Conservation (phyloP, 1,284 basidiomycete genomes). For the Sutorius eximius region DNA sequence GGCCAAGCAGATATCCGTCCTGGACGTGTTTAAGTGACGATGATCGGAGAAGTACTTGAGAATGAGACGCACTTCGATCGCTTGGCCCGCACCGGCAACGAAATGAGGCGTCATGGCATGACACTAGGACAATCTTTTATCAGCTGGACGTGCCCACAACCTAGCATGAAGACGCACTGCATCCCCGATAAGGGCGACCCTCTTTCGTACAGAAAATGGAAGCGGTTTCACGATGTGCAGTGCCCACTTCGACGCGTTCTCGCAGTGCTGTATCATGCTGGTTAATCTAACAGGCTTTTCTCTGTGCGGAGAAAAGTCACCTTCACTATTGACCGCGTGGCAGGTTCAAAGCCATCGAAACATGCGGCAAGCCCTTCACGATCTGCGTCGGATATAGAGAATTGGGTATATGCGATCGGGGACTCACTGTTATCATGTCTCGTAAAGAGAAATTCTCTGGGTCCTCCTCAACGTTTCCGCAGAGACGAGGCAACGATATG, state of each 20-base stretch:
- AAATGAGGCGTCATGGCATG: conserved; percentile 36
- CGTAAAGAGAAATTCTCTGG: conserved; percentile 6
- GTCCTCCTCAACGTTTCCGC: conserved; percentile 9
- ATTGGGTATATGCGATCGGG: not conserved
- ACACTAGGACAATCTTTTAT: conserved; percentile 14
- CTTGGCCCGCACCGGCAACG: conserved; percentile 34
- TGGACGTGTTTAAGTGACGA: conserved; percentile 7
- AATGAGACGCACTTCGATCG: conserved; percentile 29
- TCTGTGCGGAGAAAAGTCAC: conserved; percentile 25
- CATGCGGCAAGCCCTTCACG: conserved; percentile 29
- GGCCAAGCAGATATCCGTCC: conserved; percentile 40
- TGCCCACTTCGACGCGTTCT: conserved; percentile 30
- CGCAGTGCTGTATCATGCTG: conserved; percentile 13
- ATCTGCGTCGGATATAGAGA: conserved; percentile 24
- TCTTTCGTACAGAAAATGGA: conserved; percentile 31
- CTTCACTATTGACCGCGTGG: conserved; percentile 41
- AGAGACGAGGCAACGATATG: conserved; percentile 21
- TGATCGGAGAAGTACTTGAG: not conserved
- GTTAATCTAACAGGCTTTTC: not conserved
- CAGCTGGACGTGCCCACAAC: no score
- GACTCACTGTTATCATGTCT: conserved; percentile 13
- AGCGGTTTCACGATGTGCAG: conserved; percentile 35
- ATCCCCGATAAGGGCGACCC: conserved; percentile 39
- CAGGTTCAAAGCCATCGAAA: conserved; percentile 45
- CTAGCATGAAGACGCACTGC: conserved; percentile 24